Conservation (phyloP, 805 yeast species). For the Candida multigemmis region DNA sequence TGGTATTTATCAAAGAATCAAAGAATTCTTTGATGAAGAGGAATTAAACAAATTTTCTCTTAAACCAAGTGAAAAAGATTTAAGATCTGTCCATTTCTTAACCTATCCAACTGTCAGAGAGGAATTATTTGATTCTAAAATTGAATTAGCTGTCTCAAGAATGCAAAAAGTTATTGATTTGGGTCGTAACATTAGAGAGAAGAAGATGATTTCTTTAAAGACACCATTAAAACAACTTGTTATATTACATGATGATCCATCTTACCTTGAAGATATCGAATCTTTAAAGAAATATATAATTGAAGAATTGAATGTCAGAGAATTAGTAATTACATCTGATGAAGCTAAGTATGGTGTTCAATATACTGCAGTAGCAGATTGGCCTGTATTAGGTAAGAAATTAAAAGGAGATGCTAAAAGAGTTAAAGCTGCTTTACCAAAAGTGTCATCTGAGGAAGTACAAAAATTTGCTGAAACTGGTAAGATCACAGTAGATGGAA, state of each 20-base stretch:
- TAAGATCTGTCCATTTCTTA: conserved; percentile 87
- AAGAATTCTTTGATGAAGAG: conserved; percentile 49
- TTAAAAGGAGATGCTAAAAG: conserved; percentile 87
- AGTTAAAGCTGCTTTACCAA: conserved; percentile 90
- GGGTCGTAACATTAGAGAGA: conserved; percentile 95
- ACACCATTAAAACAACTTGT: conserved; percentile 87
- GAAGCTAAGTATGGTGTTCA: conserved; percentile 88
- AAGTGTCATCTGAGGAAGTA: conserved; percentile 72
- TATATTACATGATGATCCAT: conserved; percentile 70
- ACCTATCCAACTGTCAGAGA: conserved; percentile 78
- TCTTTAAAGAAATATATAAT: conserved; percentile 68
- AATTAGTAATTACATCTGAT: conserved; percentile 77
- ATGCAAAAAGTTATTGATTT: conserved; percentile 96
- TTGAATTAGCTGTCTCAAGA: conserved; percentile 83
- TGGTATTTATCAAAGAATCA: conserved; percentile 72
- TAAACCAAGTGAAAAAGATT: conserved; percentile 42
- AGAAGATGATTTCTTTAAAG: conserved; percentile 87
- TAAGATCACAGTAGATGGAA: conserved; percentile 78
- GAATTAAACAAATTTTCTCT: conserved; percentile 36
- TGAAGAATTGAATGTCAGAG: conserved; percentile 91
- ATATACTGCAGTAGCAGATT: conserved; percentile 93
- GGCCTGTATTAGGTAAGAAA: conserved; percentile 98
- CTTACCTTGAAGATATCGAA: conserved; percentile 69
- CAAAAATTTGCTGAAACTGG: conserved; percentile 66
- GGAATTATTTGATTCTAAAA: conserved; percentile 71